Base-by-base conservation (phyloP, 1,284 basidiomycete genomes). In the Cutaneotrichosporon spelunceum region DNA sequence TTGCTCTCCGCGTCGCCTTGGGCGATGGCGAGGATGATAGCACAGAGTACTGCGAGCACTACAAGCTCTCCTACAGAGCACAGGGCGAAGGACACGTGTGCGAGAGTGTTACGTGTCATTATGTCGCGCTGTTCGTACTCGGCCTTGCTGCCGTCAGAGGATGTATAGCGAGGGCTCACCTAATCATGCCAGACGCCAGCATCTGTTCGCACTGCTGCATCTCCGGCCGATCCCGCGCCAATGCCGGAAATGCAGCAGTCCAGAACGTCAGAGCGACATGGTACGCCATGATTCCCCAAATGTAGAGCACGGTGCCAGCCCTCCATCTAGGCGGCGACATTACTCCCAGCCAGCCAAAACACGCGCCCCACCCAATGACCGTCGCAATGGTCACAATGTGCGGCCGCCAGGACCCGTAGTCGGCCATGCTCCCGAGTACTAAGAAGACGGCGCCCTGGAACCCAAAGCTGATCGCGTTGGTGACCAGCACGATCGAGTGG, bases 1-100 rank as follows among this genome's bases (percentile, higher is more conserved):
- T 93, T 93, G 70, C 88, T 88, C 63, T 93, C 88, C 58, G 88
- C 81, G 70, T 91, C 90, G 57, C 83, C 83, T 2, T 86, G 83
- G 53, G 73, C 82, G 50, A 91, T 83, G 53, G 89, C 56, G 39
- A 90, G 82, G 9, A 64, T 56, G 56, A 66, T 62, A 6, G 65
- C 77, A 89, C 88, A 47, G 19, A 64, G 60, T n/a, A 65, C 50
- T 7, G 60, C 62, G 14, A 67, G 67, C 5, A 67, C 63, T 21
- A 65, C 44, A 29, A 70, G 61, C 55, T 68, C 67, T 39, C 64
- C 60, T 9, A 82, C 81, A 0, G 88, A 90, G 67, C 82, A 86
- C 27, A 91, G 80, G 1, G 88, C 81, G 68, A 91, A 90, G 0
- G 89, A 88, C 9, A 66, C 60, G 48, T 70, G 66, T 23, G 63